These are phyloP conservation scores for Neofusicoccum umdonicola DNA, from an alignment of 2,329 filamentous ascomycete genomes.

Conservation along the genomic window DNA sequence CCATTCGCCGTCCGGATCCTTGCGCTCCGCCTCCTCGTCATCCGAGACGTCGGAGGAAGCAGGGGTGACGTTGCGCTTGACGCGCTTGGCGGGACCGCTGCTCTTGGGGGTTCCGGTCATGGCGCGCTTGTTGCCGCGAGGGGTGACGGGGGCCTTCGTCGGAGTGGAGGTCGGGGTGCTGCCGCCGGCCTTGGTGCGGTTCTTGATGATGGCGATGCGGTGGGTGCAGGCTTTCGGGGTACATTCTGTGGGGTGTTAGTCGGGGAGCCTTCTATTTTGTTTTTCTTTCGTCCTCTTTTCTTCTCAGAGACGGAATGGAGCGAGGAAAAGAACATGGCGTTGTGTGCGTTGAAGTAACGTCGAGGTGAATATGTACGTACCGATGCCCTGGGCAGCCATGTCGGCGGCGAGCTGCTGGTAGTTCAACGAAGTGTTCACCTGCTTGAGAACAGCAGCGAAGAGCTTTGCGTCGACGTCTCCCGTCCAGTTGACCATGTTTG, in stretches of 20 bases:
- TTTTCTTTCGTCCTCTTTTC: neutral
- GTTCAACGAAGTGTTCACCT: constrained; percentile 14
- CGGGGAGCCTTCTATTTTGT: too few relatives aligned
- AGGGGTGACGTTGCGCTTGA: neutral
- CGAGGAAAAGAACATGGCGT: neutral
- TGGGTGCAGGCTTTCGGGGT: constrained; percentile 20
- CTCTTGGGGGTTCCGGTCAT: neutral
- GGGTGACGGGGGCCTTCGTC: neutral
- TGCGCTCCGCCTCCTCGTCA: neutral
- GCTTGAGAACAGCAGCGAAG: neutral
- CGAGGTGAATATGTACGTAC: neutral
- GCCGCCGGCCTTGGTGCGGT: neutral
- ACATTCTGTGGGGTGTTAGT: constrained; percentile 3
- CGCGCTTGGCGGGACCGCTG: neutral
- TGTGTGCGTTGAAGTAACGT: too few relatives aligned
- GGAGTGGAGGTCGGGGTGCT: neutral
- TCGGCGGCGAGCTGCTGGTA: constrained; percentile 15
- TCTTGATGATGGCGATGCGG: constrained; percentile 18
- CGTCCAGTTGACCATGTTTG: constrained; percentile 8
- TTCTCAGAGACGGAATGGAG: neutral
- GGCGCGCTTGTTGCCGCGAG: neutral
- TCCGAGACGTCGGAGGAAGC: neutral
- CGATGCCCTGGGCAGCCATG: constrained; percentile 18
- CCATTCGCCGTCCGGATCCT: neutral
- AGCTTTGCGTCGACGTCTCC: constrained; percentile 14